These are phyloP conservation scores for Moesziomyces sp. DNA, from an alignment of 1,284 basidiomycete species.

Conservation along the genomic window DNA sequence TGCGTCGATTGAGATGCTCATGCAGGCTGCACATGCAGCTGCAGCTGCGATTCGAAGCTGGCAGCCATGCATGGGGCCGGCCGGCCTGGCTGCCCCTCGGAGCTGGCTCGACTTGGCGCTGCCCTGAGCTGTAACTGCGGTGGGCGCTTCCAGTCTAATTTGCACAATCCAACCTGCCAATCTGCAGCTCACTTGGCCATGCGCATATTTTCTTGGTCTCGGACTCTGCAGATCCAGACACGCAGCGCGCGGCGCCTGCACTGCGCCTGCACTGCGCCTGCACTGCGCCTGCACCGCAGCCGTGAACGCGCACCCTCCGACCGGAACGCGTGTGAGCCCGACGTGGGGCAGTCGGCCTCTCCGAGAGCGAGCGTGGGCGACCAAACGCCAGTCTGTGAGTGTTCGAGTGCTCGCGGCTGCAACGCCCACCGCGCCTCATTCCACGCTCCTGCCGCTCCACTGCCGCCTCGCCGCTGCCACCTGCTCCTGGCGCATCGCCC, in stretches of 20 bases:
- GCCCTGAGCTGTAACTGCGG: too few relatives aligned
- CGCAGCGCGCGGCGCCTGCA: background rate
- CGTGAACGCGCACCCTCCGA: background rate
- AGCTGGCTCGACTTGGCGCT: too few relatives aligned
- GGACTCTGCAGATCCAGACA: background rate
- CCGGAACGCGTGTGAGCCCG: background rate
- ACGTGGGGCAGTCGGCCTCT: background rate
- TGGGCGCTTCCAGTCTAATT: background rate
- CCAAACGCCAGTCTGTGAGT: too few relatives aligned
- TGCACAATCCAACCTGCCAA: background rate
- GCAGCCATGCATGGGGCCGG: too few relatives aligned
- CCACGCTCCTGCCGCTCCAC: constrained; percentile 3
- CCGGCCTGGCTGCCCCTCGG: too few relatives aligned
- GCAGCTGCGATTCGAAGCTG: too few relatives aligned
- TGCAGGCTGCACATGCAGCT: too few relatives aligned
- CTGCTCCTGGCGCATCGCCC: background rate
- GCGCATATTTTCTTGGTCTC: background rate
- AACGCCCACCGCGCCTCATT: background rate
- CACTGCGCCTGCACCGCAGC: background rate
- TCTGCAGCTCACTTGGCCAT: background rate
- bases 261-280: too few relatives aligned
- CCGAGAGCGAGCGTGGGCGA: too few relatives aligned
- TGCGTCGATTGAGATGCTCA: too few relatives aligned
- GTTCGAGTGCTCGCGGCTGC: too few relatives aligned
- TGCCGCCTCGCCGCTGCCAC: background rate